A percentile compares a stretch with the other conserved stretches of the same genome.
Conservation (phyloP, 164 flowering plant genomes). For the Warburgia ugandensis region DNA sequence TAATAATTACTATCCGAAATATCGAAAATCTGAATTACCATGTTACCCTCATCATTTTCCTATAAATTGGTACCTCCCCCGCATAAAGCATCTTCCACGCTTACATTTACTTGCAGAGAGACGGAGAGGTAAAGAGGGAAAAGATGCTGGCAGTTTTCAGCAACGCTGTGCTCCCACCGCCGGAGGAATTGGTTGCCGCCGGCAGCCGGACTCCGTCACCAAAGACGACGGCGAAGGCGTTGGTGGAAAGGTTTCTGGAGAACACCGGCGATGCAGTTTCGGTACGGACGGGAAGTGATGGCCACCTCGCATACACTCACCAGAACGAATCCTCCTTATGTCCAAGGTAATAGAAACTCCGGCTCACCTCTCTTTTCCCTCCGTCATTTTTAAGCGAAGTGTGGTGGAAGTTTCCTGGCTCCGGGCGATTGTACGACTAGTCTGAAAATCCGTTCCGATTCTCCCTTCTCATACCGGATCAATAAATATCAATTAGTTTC, state of each 20-base stretch:
- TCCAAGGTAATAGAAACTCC: slow-evolving; percentile 49
- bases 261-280: slow-evolving; percentile 46
- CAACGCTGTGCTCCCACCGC: slow-evolving; percentile 62
- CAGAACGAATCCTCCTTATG: slow-evolving; percentile 44
- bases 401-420: too few species aligned
- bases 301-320: slow-evolving; percentile 67
- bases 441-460: too few species aligned
- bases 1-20: too few species aligned
- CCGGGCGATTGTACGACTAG: too few species aligned
- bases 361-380: background rate
- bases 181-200: slow-evolving; percentile 84
- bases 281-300: slow-evolving; percentile 50
- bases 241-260: slow-evolving; percentile 45
- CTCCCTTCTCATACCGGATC: too few species aligned
- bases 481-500: too few species aligned
- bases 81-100: background rate
- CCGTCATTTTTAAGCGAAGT: background rate
- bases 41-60: background rate
- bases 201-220: slow-evolving; percentile 85
- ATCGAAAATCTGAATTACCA: too few species aligned
- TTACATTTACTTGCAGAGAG: slow-evolving; percentile 5
- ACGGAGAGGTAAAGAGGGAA: slow-evolving; percentile 5
- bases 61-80: slow-evolving; percentile 1
- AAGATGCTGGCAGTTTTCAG: slow-evolving; percentile 85
- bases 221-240: slow-evolving; percentile 43